phyloP scores from a whole-genome alignment of 352 stramenopile species.

The Thalassiosira livingstoniorum region DNA sequence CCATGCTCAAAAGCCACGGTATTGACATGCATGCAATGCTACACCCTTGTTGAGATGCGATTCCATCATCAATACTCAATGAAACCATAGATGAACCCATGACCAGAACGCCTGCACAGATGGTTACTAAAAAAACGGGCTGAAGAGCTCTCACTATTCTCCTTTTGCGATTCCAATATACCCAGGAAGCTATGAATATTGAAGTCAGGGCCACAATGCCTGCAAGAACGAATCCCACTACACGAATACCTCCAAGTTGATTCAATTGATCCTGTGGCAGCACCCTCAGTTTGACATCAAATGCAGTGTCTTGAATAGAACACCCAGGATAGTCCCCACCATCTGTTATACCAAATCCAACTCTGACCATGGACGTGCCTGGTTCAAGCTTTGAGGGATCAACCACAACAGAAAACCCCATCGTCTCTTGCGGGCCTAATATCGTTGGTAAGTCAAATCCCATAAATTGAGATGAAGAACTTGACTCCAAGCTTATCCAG shows the following conservation, averaged over 20 bases:
- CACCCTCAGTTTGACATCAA: slow-evolving; percentile 1
- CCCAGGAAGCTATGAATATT: slow-evolving; percentile 24
- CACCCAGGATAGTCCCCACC: background rate
- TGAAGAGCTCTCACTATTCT: slow-evolving; percentile 43
- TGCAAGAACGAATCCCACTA: slow-evolving; percentile 44
- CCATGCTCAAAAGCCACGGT: slow-evolving; percentile 63
- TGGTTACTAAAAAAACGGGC: slow-evolving; percentile 51
- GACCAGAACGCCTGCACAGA: slow-evolving; percentile 40
- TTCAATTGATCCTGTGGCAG: background rate
- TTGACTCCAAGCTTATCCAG: too few species aligned
- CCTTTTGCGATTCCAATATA: slow-evolving; percentile 25
- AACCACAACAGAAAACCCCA: background rate
- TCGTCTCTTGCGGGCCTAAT: too few species aligned
- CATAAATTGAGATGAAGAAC: too few species aligned
- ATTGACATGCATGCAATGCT: slow-evolving; percentile 31
- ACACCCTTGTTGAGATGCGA: slow-evolving; percentile 33
- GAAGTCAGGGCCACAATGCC: slow-evolving; percentile 4
- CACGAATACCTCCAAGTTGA: slow-evolving; percentile 38
- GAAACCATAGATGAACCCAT: slow-evolving; percentile 42
- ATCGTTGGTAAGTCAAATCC: too few species aligned
- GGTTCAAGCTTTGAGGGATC: background rate
- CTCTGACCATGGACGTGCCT: background rate
- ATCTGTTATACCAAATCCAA: background rate
- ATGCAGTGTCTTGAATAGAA: background rate
- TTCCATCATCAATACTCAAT: slow-evolving; percentile 46